phyloP scores from a whole-genome alignment of 768 basidiomycete species.

The Termitomyces sp. region DNA sequence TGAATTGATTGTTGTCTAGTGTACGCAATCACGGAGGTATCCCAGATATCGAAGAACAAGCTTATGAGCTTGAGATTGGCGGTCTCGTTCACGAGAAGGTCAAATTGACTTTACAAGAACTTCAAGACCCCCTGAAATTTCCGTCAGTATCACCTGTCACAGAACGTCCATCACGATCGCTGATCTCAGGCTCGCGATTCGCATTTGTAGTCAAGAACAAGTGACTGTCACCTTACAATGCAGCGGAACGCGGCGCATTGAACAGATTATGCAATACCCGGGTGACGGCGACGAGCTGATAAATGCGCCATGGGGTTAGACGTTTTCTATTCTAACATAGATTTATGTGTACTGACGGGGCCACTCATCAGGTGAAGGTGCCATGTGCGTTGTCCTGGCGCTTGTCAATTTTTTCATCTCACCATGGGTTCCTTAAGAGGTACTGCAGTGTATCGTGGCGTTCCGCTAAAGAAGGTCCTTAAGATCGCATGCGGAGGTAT shows the following conservation, averaged over 20 bases:
- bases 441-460: conserved; percentile 47
- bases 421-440: conserved; percentile 24
- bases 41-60: conserved; percentile 41
- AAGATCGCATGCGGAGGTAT: conserved; percentile 48
- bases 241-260: conserved; percentile 45
- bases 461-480: conserved; percentile 47
- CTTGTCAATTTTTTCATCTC: no score
- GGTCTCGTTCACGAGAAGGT: conserved; percentile 42
- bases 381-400: conserved; percentile 27
- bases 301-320: conserved; percentile 42
- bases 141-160: conserved; percentile 26
- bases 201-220: conserved; percentile 31
- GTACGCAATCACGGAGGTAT: conserved; percentile 51
- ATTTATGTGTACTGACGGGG: neutral
- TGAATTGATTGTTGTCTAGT: conserved; percentile 17
- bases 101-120: conserved; percentile 38
- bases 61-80: conserved; percentile 43
- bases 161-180: neutral
- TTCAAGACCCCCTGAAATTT: conserved; percentile 40
- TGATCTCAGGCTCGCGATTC: neutral
- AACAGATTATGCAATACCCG: conserved; percentile 46
- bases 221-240: conserved; percentile 52
- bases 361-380: conserved; percentile 32
- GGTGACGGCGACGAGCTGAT: conserved; percentile 51
- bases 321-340: neutral